phyloP scores from a whole-genome alignment of 495 filamentous ascomycete species.

The Annulohypoxylon nitens region DNA sequence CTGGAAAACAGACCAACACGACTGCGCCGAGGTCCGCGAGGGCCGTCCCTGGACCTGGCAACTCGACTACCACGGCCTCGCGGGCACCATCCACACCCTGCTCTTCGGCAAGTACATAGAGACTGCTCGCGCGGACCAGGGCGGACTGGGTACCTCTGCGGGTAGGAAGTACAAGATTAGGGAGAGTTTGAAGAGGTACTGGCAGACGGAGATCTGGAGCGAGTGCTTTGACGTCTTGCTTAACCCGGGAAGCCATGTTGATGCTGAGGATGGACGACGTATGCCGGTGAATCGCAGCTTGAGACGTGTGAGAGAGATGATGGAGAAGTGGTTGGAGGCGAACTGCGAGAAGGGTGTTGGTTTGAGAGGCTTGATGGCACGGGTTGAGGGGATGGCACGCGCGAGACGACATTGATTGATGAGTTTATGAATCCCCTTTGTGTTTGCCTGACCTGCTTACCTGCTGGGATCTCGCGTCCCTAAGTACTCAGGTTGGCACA shows the following conservation, averaged over 20 bases:
- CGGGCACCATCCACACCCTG: conserved; percentile 85
- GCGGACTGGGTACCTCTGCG: conserved; percentile 60
- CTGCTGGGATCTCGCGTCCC: background rate
- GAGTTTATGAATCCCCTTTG: background rate
- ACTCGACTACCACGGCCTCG: conserved; percentile 92
- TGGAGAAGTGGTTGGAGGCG: conserved; percentile 86
- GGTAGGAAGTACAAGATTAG: conserved; percentile 74
- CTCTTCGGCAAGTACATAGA: conserved; percentile 97
- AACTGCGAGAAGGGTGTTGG: conserved; percentile 87
- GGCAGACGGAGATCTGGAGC: conserved; percentile 92
- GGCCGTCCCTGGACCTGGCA: conserved; percentile 95
- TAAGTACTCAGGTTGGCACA: background rate
- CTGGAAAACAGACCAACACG: conserved; percentile 85
- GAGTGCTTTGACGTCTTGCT: conserved; percentile 87
- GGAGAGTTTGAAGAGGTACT: conserved; percentile 89
- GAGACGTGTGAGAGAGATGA: conserved; percentile 73
- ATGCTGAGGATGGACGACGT: conserved; percentile 67
- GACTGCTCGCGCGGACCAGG: conserved; percentile 69
- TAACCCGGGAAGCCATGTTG: conserved; percentile 77
- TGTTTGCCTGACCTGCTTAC: background rate
- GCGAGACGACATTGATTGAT: conserved; percentile 44
- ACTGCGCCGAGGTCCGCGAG: conserved; percentile 96
- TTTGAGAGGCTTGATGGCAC: conserved; percentile 76
- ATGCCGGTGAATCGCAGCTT: conserved; percentile 78
- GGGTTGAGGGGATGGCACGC: conserved; percentile 70